These are phyloP conservation scores for Typha latifolia DNA, from an alignment of 176 grass and related monocot genomes.

Conservation along the genomic window DNA sequence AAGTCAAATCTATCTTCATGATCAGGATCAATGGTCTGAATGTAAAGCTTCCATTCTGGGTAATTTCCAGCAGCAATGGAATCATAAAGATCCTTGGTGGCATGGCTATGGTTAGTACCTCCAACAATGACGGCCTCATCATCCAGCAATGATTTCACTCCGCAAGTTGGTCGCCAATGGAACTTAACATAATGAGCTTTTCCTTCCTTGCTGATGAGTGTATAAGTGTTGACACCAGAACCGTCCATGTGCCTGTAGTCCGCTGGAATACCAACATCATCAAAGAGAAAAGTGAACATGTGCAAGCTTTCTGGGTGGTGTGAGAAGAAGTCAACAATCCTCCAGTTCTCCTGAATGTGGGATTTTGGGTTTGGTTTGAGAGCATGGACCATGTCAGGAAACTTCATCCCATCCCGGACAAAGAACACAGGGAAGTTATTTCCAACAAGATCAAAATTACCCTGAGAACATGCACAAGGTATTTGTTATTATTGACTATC, in stretches of 20 bases:
- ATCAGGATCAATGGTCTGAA: conserved; percentile 78
- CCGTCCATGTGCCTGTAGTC: conserved; percentile 99
- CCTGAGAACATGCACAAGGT: conserved; percentile 20
- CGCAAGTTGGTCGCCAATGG: conserved; percentile 95
- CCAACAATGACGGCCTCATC: conserved; percentile 78
- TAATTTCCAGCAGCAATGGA: conserved; percentile 81
- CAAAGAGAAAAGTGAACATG: conserved; percentile 97
- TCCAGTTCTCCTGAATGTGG: conserved; percentile 98
- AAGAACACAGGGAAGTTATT: conserved; percentile 99
- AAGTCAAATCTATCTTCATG: conserved; percentile 68
- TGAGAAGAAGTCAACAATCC: conserved; percentile 92
- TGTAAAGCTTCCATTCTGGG: conserved; percentile 83
- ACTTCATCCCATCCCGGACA: conserved; percentile 93
- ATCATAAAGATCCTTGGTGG: conserved; percentile 77
- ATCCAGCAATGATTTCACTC: conserved; percentile 61
- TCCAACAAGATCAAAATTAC: conserved; percentile 93
- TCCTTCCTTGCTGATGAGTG: conserved; percentile 65
- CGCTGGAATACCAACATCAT: conserved; percentile 82
- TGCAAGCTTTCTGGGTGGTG: conserved; percentile 94
- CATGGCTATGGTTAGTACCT: conserved; percentile 94
- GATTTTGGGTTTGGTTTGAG: conserved; percentile 90
- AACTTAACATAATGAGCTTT: conserved; percentile 93
- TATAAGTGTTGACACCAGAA: conserved; percentile 93
- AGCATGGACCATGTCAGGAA: conserved; percentile 95
- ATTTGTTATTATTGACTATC: neutral